These are phyloP conservation scores for Solanum habrochaites DNA, from an alignment of 257 asterid species.

Conservation along the genomic window DNA sequence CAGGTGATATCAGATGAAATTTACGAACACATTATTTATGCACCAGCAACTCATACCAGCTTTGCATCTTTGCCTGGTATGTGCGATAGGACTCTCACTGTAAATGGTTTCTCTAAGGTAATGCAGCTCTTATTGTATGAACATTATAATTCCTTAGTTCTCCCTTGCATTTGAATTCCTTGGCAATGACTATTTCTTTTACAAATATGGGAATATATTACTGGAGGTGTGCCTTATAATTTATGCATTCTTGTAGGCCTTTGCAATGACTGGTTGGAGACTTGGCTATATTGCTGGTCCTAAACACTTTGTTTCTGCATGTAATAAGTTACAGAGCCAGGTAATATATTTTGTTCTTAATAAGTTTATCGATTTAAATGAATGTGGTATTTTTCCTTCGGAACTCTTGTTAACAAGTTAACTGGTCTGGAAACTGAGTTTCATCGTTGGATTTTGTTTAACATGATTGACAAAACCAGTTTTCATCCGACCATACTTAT, in stretches of 20 bases:
- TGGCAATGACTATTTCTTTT: background rate
- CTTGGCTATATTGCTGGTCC: conserved; percentile 97
- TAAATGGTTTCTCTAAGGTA: conserved; percentile 96
- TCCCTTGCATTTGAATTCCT: background rate
- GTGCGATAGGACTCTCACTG: conserved; percentile 95
- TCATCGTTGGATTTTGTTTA: background rate
- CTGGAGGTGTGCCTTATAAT: background rate
- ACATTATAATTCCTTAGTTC: background rate
- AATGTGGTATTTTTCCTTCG: background rate
- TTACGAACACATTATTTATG: conserved; percentile 86
- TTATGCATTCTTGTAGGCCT: conserved; percentile 40
- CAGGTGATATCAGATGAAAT: conserved; percentile 96
- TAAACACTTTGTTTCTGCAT: conserved; percentile 82
- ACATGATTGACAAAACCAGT: background rate
- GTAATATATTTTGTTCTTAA: conserved; percentile 11
- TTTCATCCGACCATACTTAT: background rate
- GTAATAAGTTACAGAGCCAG: conserved; percentile 96
- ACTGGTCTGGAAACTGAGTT: background rate
- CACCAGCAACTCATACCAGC: conserved; percentile 94
- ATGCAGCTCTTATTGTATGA: background rate
- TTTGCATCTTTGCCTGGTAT: conserved; percentile 94
- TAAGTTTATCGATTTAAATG: background rate
- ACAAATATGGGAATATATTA: background rate
- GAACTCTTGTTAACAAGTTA: background rate
- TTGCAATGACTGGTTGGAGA: conserved; percentile 99